Conservation (phyloP, 176 grass and related monocot species). For the Juncus inflexus region DNA sequence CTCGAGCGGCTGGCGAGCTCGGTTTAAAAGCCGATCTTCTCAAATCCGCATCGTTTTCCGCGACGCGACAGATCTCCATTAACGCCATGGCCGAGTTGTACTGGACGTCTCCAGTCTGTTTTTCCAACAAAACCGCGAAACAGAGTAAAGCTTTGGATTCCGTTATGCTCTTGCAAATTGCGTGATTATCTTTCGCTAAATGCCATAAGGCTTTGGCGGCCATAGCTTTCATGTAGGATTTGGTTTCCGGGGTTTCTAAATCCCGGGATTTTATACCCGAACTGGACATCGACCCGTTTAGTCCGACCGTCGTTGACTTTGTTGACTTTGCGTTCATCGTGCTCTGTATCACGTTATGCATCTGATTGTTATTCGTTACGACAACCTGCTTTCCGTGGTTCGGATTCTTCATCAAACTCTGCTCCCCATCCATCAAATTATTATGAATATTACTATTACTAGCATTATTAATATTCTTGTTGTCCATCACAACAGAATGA, state of each 20-base stretch:
- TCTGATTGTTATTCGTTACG: conserved; percentile 57
- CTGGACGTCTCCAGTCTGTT: conserved; percentile 59
- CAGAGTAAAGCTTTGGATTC: conserved; percentile 94
- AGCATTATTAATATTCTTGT: conserved; percentile 44
- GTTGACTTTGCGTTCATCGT: conserved; percentile 66
- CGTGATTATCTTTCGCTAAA: conserved; percentile 69
- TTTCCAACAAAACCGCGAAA: conserved; percentile 86
- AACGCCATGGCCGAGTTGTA: conserved; percentile 93
- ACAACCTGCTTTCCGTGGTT: conserved; percentile 4
- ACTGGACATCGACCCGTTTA: conserved; percentile 44
- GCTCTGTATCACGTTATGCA: conserved; percentile 68
- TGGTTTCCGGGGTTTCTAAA: conserved; percentile 71
- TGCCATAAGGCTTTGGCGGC: conserved; percentile 85
- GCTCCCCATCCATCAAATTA: conserved; percentile 37
- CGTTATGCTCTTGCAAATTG: conserved; percentile 91
- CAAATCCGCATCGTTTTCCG: conserved; percentile 68
- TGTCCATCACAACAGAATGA: conserved; percentile 81
- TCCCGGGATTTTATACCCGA: conserved; percentile 65
- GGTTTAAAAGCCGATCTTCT: conserved; percentile 85
- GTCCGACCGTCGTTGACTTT: conserved; percentile 21
- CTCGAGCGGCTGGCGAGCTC: conserved; percentile 67
- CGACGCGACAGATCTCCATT: conserved; percentile 86
- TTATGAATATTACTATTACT: neutral
- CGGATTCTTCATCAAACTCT: conserved; percentile 28
- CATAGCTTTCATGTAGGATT: conserved; percentile 92